Evolutionary conservation across 306 rosid genomes (phyloP).

Genomic region (Gastrolobium villosum): DNA sequence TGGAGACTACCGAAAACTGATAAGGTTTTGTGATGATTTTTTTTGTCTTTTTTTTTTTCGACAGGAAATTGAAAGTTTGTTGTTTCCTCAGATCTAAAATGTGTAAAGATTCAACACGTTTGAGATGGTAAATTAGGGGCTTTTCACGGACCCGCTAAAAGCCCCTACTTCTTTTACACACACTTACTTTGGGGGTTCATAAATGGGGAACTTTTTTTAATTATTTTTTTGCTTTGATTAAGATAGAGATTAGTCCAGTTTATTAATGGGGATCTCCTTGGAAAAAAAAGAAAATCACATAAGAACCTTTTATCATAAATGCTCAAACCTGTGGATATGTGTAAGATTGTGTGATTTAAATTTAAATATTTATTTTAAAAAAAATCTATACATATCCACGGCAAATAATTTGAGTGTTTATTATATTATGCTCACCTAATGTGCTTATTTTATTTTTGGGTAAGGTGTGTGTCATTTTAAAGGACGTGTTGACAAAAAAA

Average conservation of each 20-base stretch:
- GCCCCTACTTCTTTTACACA: slow-evolving; percentile 53
- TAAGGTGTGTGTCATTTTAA: no score
- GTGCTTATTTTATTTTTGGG: no score
- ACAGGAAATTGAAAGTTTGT: slow-evolving; percentile 73
- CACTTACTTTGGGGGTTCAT: neutral
- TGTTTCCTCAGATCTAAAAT: slow-evolving; percentile 68
- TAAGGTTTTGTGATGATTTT: slow-evolving; percentile 56
- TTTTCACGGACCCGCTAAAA: slow-evolving; percentile 45
- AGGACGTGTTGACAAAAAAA: no score
- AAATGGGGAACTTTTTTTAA: neutral
- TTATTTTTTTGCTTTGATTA: neutral
- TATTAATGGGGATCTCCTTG: neutral
- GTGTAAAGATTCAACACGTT: slow-evolving; percentile 68
- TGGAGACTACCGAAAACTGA: slow-evolving; percentile 64
- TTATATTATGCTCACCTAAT: no score
- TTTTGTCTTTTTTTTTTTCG: slow-evolving; percentile 45
- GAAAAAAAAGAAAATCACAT: neutral
- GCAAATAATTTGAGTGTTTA: no score
- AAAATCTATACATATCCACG: no score
- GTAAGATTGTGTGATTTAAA: neutral
- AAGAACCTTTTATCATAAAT: no score
- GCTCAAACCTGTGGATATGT: no score
- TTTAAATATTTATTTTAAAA: no score
- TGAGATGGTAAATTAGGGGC: slow-evolving; percentile 63
- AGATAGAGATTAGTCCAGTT: no score